Conservation (phyloP, 768 basidiomycete genomes). For the Suillus weaverae region DNA sequence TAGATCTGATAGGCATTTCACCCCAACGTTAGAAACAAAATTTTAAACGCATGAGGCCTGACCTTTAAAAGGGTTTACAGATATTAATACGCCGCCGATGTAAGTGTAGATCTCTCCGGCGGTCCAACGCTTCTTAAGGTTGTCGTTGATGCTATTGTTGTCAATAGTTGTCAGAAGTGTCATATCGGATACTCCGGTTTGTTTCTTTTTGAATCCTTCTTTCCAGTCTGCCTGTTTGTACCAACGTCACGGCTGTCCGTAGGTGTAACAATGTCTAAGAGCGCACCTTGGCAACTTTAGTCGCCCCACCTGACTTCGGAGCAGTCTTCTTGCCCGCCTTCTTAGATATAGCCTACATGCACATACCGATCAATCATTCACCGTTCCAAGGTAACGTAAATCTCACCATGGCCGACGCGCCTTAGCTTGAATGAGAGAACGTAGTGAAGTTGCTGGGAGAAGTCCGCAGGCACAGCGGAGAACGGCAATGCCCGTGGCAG, state of each 20-base stretch:
- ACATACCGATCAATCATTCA: not conserved
- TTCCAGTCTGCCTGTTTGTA: constrained; percentile 91
- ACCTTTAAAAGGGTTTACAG: constrained; percentile 99
- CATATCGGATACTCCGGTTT: constrained; percentile 98
- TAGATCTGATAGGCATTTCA: constrained; percentile 58
- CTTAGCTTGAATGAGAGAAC: constrained; percentile 3
- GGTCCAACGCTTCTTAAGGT: constrained; percentile 94
- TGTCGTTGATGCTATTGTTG: constrained; percentile 97
- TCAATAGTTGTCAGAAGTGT: constrained; percentile 94
- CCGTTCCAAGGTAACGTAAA: not conserved
- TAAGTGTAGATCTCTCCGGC: constrained; percentile 98
- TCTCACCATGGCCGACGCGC: constrained; percentile 3
- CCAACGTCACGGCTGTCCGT: constrained; percentile 12
- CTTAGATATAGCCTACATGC: constrained; percentile 75
- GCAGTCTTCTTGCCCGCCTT: constrained; percentile 86
- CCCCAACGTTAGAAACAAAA: constrained; percentile 10
- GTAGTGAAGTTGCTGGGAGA: not conserved
- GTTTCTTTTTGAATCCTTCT: constrained; percentile 99
- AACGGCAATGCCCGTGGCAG: constrained; percentile 4
- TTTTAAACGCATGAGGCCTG: constrained; percentile 6
- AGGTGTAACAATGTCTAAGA: constrained; percentile 7
- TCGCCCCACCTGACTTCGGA: constrained; percentile 54
- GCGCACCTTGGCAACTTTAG: constrained; percentile 76
- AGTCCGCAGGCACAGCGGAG: not conserved
- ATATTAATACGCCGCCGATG: constrained; percentile 97